Conservation (phyloP, 768 basidiomycete species). For the Crepidotus variabilis region DNA sequence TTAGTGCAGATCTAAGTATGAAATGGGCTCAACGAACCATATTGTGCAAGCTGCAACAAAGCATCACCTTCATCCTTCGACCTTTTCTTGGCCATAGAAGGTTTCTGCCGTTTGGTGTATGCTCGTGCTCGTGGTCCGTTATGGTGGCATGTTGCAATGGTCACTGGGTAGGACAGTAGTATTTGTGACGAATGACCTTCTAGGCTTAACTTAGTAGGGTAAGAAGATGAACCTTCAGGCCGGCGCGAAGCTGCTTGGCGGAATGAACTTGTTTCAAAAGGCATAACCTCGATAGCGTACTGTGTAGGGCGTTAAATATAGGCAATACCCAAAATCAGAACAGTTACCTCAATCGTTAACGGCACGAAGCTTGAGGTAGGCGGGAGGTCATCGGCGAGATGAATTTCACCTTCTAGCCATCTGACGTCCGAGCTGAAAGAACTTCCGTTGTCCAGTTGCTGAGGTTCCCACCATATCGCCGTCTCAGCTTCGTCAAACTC, state of each 20-base stretch:
- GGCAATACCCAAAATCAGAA: not conserved
- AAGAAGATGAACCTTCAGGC: no score
- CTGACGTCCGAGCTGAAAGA: not conserved
- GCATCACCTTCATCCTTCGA: not conserved
- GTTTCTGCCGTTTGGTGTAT: constrained; percentile 3
- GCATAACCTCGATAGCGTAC: constrained; percentile 14
- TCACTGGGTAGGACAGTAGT: constrained; percentile 4
- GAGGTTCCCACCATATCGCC: constrained; percentile 15
- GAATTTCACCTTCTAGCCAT: constrained; percentile 20
- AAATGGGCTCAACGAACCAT: not conserved
- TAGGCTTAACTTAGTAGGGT: not conserved
- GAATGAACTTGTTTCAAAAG: constrained; percentile 4
- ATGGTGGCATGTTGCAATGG: constrained; percentile 11
- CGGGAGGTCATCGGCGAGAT: constrained; percentile 12
- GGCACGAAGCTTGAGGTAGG: constrained; percentile 11
- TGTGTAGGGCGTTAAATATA: not conserved
- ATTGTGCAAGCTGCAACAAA: not conserved
- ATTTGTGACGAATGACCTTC: not conserved
- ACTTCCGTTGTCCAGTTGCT: not conserved
- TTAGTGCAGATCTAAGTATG: no score
- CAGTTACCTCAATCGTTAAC: constrained; percentile 12
- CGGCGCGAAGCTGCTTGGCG: not conserved
- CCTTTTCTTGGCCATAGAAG: not conserved
- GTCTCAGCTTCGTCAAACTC: constrained; percentile 7
- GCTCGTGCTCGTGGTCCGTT: constrained; percentile 8